phyloP scores from a whole-genome alignment of 345 rosid species.

The Cardamine resedifolia region DNA sequence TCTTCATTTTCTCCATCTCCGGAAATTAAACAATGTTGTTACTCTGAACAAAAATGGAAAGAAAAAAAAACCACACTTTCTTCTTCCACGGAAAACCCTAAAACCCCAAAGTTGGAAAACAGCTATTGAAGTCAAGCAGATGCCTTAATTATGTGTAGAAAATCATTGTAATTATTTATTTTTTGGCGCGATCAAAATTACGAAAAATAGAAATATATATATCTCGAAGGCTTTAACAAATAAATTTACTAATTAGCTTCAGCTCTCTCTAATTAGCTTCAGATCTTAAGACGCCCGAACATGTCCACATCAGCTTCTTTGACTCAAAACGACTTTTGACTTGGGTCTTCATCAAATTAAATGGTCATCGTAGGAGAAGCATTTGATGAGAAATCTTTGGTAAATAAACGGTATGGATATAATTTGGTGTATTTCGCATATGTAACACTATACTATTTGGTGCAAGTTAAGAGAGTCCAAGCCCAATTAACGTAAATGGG shows the following conservation, averaged over 20 bases:
- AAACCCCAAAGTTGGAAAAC: not conserved
- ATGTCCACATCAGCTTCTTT: no score
- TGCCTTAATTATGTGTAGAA: not conserved
- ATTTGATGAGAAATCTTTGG: no score
- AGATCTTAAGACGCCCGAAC: no score
- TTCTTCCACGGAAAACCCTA: not conserved
- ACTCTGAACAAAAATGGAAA: not conserved
- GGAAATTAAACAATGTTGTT: not conserved
- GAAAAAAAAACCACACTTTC: not conserved
- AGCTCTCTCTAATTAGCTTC: no score
- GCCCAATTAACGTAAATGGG: slow-evolving; percentile 1
- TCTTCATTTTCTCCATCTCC: not conserved
- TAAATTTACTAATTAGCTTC: not conserved
- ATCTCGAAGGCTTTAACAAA: not conserved
- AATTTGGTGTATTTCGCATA: no score
- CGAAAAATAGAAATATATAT: not conserved
- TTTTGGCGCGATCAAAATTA: not conserved
- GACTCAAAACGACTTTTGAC: no score
- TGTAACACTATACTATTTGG: no score
- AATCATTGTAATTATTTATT: not conserved
- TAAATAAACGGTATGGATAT: no score
- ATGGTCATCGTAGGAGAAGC: no score
- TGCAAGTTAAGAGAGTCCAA: no score
- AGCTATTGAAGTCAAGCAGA: not conserved
- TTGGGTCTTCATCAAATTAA: no score